A percentile compares a stretch with the other conserved stretches of the same genome.
phyloP scores from a whole-genome alignment of 164 flowering plant genomes.

The Annona cherimola region DNA sequence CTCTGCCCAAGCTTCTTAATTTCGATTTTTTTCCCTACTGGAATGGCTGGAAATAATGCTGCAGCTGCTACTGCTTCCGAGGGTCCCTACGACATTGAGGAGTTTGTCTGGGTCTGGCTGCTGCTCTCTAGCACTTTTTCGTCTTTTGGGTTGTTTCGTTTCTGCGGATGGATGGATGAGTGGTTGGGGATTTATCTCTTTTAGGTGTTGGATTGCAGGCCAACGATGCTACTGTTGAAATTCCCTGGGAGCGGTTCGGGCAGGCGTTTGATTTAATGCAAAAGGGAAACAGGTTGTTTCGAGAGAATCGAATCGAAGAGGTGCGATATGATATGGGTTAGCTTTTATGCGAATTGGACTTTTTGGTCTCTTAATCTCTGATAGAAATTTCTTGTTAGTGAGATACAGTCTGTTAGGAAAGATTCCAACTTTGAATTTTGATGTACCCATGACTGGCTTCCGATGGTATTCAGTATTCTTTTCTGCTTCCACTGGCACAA shows the following conservation, averaged over 20 bases:
- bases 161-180: background rate
- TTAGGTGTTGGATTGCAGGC: conserved; percentile 34
- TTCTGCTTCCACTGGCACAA: no score
- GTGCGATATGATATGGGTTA: conserved; percentile 18
- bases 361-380: background rate
- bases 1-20: background rate
- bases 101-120: conserved; percentile 42
- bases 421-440: background rate
- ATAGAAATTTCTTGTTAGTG: background rate
- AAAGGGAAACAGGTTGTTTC: conserved; percentile 65
- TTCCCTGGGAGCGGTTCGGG: conserved; percentile 41
- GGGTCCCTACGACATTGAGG: conserved; percentile 59
- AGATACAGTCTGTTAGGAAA: background rate
- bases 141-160: background rate
- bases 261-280: conserved; percentile 52
- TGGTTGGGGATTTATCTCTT: conserved; percentile 1
- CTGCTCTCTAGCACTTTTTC: background rate
- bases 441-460: background rate
- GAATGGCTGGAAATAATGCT: conserved; percentile 5
- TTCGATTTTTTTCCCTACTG: background rate
- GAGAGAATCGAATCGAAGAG: conserved; percentile 43
- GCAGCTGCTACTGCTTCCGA: conserved; percentile 11
- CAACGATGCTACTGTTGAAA: conserved; percentile 36
- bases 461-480: background rate
- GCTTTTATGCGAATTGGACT: background rate